A percentile compares a stretch with the other conserved stretches of the same genome.
phyloP scores from a whole-genome alignment of 83 land plant genomes.

The Diphasiastrum complanatum region DNA sequence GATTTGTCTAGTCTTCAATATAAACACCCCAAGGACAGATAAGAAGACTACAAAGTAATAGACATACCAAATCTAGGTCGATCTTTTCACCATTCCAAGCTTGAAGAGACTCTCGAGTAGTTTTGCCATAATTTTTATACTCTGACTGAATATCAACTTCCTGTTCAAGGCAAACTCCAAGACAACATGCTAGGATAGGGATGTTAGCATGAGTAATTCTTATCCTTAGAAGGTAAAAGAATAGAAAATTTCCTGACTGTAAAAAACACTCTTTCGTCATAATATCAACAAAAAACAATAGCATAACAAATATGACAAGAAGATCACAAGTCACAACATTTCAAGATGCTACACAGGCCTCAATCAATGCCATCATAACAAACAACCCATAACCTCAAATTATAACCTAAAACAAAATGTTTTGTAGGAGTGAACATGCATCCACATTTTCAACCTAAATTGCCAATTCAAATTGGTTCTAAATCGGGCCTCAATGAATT shows the following conservation, averaged over 20 bases:
- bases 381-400: too few species aligned
- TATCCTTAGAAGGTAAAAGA: neutral
- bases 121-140: conserved; percentile 47
- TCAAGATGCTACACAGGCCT: too few species aligned
- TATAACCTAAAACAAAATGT: too few species aligned
- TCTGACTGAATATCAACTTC: conserved; percentile 54
- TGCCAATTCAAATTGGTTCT: too few species aligned
- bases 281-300: conserved; percentile 13
- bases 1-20: too few species aligned
- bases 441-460: too few species aligned
- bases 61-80: conserved; percentile 76
- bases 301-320: neutral
- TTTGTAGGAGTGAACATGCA: too few species aligned
- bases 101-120: conserved; percentile 61
- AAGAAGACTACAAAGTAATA: conserved; percentile 7
- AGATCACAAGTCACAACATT: neutral
- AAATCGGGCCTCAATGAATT: too few species aligned
- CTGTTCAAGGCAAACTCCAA: conserved; percentile 30
- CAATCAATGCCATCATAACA: too few species aligned
- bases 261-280: too few species aligned
- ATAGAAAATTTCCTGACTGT: neutral
- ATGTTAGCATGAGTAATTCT: too few species aligned
- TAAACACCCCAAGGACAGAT: too few species aligned
- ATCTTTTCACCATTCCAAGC: conserved; percentile 65
- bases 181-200: neutral